Base-by-base conservation (phyloP, 177 flowering plant species). In the Telopea speciosissima region DNA sequence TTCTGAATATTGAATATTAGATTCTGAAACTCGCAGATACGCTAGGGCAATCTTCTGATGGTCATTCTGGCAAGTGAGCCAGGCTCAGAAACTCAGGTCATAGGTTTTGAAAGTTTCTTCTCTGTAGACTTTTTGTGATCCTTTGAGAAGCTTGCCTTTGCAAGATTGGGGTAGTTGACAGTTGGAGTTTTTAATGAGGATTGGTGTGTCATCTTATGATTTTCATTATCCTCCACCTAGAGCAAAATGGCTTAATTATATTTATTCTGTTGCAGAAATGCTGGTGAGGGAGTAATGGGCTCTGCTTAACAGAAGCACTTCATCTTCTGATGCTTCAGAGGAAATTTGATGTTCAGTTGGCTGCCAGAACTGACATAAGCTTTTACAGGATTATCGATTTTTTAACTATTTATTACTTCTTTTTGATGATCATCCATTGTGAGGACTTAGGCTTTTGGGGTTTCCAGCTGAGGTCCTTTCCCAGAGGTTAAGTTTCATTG, bases 181-280 rank as follows among this genome's bases (percentile, higher is more conserved):
- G 74, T 21, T 74, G 80, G 88, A 78, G 84, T 75, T 72, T 68
- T 58, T 73, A 69, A 69, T 69, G 28, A 52, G 78, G 85, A 78
- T 80, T 76, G 80, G 83, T 79, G 83, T 83, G 81, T 71, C 75
- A 68, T 81, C 72, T 74, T 77, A 62, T 82, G 78, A 68, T 82
- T 85, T 84, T 76, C 61, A 68, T 83, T 81, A 74, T 84, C 80
- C 72, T 77, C 80, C 82, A 69, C 74, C 80, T 69, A 76, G 77
- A 75, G 74, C 72, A 71, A 67, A 71, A 71, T 76, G 73, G 80
- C 83, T 86, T 83, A 83, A 84, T 83, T 74, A 56, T 72, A 83
- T 90, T 84, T 86, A 83, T 83, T 83, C 86, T 88, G 89, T 88
- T 87, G 89, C 89, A 87, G 89, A 90, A 83, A 81, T 82, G 91